A percentile compares a stretch with the other conserved stretches of the same genome.
phyloP scores from a whole-genome alignment of 2,329 filamentous ascomycete genomes.

The Neonectria neomacrospora region DNA sequence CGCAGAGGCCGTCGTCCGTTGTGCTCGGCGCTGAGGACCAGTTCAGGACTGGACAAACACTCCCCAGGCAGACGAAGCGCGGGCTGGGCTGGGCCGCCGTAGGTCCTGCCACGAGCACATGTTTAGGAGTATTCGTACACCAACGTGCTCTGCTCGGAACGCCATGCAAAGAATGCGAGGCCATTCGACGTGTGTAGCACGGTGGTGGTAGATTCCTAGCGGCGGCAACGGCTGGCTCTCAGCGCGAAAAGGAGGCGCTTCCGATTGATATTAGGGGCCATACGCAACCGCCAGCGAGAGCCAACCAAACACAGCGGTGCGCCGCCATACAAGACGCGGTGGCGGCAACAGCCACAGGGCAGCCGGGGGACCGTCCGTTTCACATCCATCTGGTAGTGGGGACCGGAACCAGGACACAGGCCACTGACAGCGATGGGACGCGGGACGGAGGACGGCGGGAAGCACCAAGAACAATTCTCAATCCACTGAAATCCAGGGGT shows the following conservation, averaged over 20 bases:
- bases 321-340: conserved; percentile 13
- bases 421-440: conserved; percentile 11
- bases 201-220: conserved; percentile 2
- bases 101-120: conserved; percentile 12
- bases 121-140: conserved; percentile 13
- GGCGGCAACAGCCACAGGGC: conserved; percentile 15
- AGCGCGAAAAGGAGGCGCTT: conserved; percentile 31
- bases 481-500: conserved; percentile 13
- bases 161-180: conserved; percentile 10
- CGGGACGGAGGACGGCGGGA: conserved; percentile 12
- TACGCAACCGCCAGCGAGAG: conserved; percentile 12
- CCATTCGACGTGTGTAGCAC: conserved; percentile 17
- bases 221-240: conserved; percentile 12
- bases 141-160: conserved; percentile 7
- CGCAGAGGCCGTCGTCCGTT: conserved; percentile 34
- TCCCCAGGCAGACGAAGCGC: conserved; percentile 26
- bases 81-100: conserved; percentile 9
- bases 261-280: conserved; percentile 29
- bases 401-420: not conserved
- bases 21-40: conserved; percentile 34
- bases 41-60: conserved; percentile 39
- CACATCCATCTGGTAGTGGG: conserved; percentile 16
- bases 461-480: not conserved
- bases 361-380: conserved; percentile 16
- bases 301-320: conserved; percentile 17